Base-by-base conservation (phyloP, 1,284 basidiomycete species). In the Ustilago loliicola region DNA sequence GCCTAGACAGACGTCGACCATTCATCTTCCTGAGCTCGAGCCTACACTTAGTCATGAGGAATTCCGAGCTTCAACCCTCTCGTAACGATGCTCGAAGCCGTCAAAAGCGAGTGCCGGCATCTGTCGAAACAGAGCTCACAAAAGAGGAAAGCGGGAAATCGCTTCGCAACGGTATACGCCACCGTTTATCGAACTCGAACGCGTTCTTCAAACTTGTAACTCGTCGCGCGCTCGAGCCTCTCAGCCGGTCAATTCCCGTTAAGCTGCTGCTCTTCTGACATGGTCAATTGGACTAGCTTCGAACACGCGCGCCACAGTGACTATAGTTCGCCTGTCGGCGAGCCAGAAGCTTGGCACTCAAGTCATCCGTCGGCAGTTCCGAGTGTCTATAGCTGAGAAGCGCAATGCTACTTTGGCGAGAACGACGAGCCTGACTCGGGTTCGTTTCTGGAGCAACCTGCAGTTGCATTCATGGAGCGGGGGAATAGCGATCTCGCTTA, bases 401-500 rank as follows among this genome's bases (percentile, higher is more conserved):
- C 2, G 13, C 27, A 32, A 32, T n/a, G 29, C 25, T 19, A 32
- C 23, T 19, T 10, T 48, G 45, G 21, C 21, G 23, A 48, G 2
- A 27, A 48, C 27, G 25, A 27, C n/a, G n/a, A 50, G 25, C 48
- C 4, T 38, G 47, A 34, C 38, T 42, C 59, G 50, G 27, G 50
- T 21, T 21, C 42, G 45, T 23, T 36, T 25, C 36, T 61, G 15
- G 58, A 60, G 47, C 48, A 51, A 21, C 42, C 52, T 17, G 19
- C 54, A 25, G 1, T 56, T 7, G 38, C 10, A 45, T 45, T 45
- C 55, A 47, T 53, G 59, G 30, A 38, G 59, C 59, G 59, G 59
- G 59, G 50, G 36, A 61, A 42, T 40, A 52, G 17, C 36, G 38
- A 52, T 19, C 59, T 61, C 50, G 59, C 59, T 61, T 61, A 61